These are phyloP conservation scores for Suillus subalutaceus DNA, from an alignment of 768 basidiomycete species.

Conservation along the genomic window DNA sequence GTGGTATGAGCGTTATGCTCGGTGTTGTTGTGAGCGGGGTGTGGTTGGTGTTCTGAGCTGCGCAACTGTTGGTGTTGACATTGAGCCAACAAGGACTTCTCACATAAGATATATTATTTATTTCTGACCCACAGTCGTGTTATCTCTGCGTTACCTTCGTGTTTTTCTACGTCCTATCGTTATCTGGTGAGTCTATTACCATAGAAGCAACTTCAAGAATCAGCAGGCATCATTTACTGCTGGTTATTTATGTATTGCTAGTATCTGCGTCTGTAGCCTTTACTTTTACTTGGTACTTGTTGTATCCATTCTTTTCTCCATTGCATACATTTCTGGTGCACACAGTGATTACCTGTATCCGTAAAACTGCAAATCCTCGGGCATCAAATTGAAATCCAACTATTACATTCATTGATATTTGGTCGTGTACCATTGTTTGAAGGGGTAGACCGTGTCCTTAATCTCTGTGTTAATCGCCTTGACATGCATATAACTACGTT, in stretches of 20 bases:
- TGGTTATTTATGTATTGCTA: background rate
- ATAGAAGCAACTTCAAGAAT: background rate
- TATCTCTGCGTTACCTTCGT: background rate
- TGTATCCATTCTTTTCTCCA: background rate
- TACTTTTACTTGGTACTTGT: background rate
- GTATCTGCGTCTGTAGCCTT: background rate
- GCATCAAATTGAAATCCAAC: too few relatives aligned
- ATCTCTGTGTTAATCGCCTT: background rate
- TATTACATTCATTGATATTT: too few relatives aligned
- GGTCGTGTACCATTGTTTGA: too few relatives aligned
- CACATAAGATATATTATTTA: background rate
- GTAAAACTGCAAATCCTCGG: background rate
- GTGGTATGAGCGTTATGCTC: slow-evolving; percentile 12
- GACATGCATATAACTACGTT: background rate
- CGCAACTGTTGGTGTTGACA: background rate
- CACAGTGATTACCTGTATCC: background rate
- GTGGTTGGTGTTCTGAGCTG: slow-evolving; percentile 1
- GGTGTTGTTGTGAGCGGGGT: slow-evolving; percentile 3
- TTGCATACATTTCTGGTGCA: background rate
- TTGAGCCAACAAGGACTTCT: background rate
- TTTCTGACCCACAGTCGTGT: background rate
- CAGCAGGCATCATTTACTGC: background rate
- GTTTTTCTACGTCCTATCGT: background rate
- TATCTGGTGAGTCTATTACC: background rate
- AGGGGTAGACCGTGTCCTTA: too few relatives aligned